Evolutionary conservation across 225 moss, liverwort and hornwort genomes (phyloP).

Genomic region (Straminergon stramineum): DNA sequence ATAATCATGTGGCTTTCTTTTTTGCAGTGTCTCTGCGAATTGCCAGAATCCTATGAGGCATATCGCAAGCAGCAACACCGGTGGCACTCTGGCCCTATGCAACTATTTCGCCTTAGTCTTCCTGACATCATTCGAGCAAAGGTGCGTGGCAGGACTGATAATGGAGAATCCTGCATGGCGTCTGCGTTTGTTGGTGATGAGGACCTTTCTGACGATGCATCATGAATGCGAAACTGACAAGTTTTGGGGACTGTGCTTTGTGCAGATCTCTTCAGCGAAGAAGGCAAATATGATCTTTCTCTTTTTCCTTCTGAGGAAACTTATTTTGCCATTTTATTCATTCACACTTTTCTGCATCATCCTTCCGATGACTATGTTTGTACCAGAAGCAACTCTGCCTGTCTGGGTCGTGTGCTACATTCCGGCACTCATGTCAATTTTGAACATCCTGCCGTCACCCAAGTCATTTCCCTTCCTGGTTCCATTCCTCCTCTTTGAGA

Average conservation of each 20-base stretch:
- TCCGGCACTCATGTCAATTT: constrained; percentile 48
- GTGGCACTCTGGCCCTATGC: constrained; percentile 71
- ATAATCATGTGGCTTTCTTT: neutral
- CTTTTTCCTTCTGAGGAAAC: constrained; percentile 59
- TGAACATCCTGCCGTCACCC: constrained; percentile 47
- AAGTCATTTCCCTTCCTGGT: constrained; percentile 54
- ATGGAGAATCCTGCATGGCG: neutral
- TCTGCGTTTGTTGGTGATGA: neutral
- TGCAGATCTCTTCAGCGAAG: constrained; percentile 49
- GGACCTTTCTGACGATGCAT: neutral
- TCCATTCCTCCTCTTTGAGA: constrained; percentile 51
- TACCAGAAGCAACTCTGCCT: constrained; percentile 54
- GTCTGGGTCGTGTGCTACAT: constrained; percentile 63
- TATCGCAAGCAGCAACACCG: constrained; percentile 55
- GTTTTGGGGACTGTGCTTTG: neutral
- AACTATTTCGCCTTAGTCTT: constrained; percentile 47
- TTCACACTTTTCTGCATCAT: constrained; percentile 69
- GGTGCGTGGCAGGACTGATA: constrained; percentile 6
- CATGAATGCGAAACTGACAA: constrained; percentile 1
- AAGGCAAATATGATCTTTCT: constrained; percentile 55
- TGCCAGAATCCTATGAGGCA: constrained; percentile 49
- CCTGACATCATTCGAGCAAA: constrained; percentile 41
- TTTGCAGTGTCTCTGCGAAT: constrained; percentile 45
- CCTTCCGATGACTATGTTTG: constrained; percentile 62
- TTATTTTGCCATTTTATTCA: constrained; percentile 54